phyloP scores from a whole-genome alignment of 116 monocot genomes.

The Trichopus zeylanicus region DNA sequence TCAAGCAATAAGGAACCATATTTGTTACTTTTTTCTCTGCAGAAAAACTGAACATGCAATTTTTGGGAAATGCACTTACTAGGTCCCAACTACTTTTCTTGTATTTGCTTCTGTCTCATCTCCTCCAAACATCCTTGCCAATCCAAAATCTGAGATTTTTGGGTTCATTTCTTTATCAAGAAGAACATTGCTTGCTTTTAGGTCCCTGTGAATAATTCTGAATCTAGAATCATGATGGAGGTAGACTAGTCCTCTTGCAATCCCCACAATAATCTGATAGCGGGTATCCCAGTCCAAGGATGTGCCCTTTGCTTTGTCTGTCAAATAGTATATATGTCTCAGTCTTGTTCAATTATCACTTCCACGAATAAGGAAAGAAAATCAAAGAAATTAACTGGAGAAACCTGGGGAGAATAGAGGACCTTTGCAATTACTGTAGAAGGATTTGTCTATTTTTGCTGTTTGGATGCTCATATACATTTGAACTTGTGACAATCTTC shows the following conservation, averaged over 20 bases:
- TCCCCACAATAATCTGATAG: slow-evolving; percentile 13
- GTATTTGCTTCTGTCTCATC: slow-evolving; percentile 11
- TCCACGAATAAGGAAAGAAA: too few species aligned
- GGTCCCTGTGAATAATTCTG: slow-evolving; percentile 29
- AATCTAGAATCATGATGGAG: slow-evolving; percentile 25
- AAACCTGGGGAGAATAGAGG: too few species aligned
- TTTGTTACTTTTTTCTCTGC: too few species aligned
- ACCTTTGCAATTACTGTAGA: too few species aligned
- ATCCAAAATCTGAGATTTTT: slow-evolving; percentile 30
- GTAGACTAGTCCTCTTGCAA: slow-evolving; percentile 27
- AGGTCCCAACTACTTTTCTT: slow-evolving; percentile 27
- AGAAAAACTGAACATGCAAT: too few species aligned
- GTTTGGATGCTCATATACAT: too few species aligned
- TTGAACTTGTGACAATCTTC: too few species aligned
- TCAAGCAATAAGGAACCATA: neutral
- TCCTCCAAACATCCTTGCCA: slow-evolving; percentile 20
- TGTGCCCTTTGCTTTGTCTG: too few species aligned
- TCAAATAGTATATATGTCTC: too few species aligned
- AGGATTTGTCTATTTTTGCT: too few species aligned
- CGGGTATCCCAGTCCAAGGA: slow-evolving; percentile 14
- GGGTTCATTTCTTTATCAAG: slow-evolving; percentile 24
- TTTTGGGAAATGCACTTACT: slow-evolving; percentile 14
- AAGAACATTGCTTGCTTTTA: slow-evolving; percentile 28
- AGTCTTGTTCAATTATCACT: too few species aligned
- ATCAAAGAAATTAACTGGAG: too few species aligned